These are phyloP conservation scores for Xylariaceae sp. DNA, from an alignment of 2,329 filamentous ascomycete species.

Conservation along the genomic window DNA sequence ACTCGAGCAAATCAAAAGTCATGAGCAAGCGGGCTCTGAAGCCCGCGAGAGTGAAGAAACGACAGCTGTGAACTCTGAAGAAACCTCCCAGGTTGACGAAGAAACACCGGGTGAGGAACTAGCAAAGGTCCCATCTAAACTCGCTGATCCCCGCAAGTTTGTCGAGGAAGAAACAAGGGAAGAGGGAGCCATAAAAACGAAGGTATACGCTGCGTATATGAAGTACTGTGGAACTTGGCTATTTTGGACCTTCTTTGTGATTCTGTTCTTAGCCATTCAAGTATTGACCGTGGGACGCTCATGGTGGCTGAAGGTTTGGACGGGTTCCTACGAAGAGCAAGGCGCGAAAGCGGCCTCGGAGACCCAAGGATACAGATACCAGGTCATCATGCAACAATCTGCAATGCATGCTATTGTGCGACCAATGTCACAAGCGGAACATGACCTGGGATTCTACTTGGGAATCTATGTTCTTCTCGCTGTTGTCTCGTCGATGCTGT, in stretches of 20 bases:
- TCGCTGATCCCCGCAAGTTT: conserved; percentile 58
- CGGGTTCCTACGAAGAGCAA: conserved; percentile 37
- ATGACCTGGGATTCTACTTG: conserved; percentile 59
- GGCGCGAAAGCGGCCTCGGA: conserved; percentile 14
- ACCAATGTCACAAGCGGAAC: conserved; percentile 24
- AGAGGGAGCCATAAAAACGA: conserved; percentile 62
- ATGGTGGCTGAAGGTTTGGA: conserved; percentile 65
- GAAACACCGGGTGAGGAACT: conserved; percentile 37
- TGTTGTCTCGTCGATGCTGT: conserved; percentile 50
- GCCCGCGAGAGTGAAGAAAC: conserved; percentile 44
- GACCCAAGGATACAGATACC: conserved; percentile 36
- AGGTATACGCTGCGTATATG: conserved; percentile 66
- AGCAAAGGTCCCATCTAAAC: conserved; percentile 47
- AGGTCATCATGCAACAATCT: conserved; percentile 43
- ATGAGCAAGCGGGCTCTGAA: conserved; percentile 45
- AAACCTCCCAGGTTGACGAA: conserved; percentile 37
- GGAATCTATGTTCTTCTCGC: conserved; percentile 63
- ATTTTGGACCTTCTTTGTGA: conserved; percentile 54
- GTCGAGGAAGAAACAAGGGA: conserved; percentile 72
- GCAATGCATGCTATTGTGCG: conserved; percentile 35
- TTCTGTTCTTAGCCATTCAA: conserved; percentile 53
- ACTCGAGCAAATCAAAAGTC: conserved; percentile 52
- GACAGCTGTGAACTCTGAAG: conserved; percentile 53
- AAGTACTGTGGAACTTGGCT: conserved; percentile 58
- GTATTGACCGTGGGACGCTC: conserved; percentile 52